These are phyloP conservation scores for Lactarius akahatsu DNA, from an alignment of 768 basidiomycete species.

Conservation along the genomic window DNA sequence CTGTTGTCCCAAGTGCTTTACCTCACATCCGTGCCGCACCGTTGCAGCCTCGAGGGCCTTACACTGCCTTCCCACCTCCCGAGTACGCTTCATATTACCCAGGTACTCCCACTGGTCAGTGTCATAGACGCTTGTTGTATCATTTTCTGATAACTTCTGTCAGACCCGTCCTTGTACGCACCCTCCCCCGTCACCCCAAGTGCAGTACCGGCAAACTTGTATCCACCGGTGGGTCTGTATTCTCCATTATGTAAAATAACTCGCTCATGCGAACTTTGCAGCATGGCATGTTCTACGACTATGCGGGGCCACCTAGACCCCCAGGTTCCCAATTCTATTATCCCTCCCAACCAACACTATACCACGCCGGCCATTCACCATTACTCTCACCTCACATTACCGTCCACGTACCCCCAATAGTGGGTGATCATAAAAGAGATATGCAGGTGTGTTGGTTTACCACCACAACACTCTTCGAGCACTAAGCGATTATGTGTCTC, in stretches of 20 bases:
- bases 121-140: conserved; percentile 51
- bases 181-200: conserved; percentile 45
- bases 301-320: conserved; percentile 46
- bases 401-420: conserved; percentile 40
- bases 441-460: conserved; percentile 45
- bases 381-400: conserved; percentile 52
- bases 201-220: conserved; percentile 47
- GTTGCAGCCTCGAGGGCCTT: conserved; percentile 48
- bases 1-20: conserved; percentile 35
- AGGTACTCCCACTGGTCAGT: conserved; percentile 43
- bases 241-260: conserved; percentile 47
- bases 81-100: conserved; percentile 64
- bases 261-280: conserved; percentile 43
- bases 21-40: conserved; percentile 46
- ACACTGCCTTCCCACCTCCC: conserved; percentile 49
- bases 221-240: conserved; percentile 43
- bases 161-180: conserved; percentile 53
- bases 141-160: conserved; percentile 45
- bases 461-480: conserved; percentile 18
- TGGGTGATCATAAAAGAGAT: conserved; percentile 57
- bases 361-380: conserved; percentile 54
- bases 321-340: conserved; percentile 61
- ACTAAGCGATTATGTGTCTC: conserved; percentile 49
- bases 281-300: conserved; percentile 60
- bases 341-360: conserved; percentile 58